Evolutionary conservation across 192 early-diverging fungal genomes (phyloP), one percentile per base, ranked within the genome.

Genomic region (Coemansia sp.): DNA sequence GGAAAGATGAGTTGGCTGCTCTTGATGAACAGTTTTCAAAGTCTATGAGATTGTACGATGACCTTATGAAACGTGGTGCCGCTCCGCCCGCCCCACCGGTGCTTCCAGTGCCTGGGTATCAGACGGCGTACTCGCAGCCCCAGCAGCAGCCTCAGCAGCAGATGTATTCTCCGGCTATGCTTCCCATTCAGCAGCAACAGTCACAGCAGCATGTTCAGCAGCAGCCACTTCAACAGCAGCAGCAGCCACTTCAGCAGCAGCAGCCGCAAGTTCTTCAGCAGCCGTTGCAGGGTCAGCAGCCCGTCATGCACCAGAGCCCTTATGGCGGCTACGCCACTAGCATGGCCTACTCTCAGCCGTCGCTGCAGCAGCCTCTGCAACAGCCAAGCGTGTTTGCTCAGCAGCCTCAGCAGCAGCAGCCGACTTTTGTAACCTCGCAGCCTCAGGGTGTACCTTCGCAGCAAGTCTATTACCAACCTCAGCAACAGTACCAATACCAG

Each of bases 1-100:
- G 93, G 73, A 95, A 93, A 85, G 93, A 93, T 85, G 80, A 75
- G 78, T 40, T 79, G 18, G 50, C 53, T 2, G 15, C 22, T 24
- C 37, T 83, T 3, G 73, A 83, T 40, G 34, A 13, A 16, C 69
- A 78, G 76, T 68, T 78, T 18, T 64, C 68, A 58, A 74, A 75
- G 61, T 70, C 71, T 12, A 78, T 78, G 64, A 27, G 53, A 18
- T 22, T 76, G 52, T 83, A 83, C 22, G 76, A 83, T 22, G 76
- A 76, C 44, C 67, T 83, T 58, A 75, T 83, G 81, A 62, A 78
- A 49, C 50, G 70, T 8, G 72, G 61, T 49, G 61, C 50, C 61
- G 41, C 29, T 3, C 55, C 67, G 74, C 27, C 67, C 15, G 44
- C 53, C 39, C 13, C 56, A 20, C 32, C 4, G 34, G 11, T 74